These are phyloP conservation scores for Hypoxylon sp. DNA, from an alignment of 2,329 filamentous ascomycete genomes.

Conservation along the genomic window DNA sequence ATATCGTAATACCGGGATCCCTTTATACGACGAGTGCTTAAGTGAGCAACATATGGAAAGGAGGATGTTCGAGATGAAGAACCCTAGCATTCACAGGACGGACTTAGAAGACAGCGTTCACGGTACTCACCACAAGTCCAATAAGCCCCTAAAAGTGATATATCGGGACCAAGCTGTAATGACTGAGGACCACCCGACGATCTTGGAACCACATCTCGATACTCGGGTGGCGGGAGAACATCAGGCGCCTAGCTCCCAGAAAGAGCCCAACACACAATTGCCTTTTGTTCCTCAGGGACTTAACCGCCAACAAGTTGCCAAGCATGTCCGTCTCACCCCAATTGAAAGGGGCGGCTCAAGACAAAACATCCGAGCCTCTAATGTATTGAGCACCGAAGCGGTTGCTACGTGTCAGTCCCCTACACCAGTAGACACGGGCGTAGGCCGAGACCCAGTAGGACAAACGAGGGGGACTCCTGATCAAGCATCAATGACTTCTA, in stretches of 20 bases:
- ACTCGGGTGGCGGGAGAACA: not conserved
- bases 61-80: not conserved
- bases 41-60: not conserved
- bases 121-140: not conserved
- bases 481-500: constrained; percentile 43
- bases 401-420: not conserved
- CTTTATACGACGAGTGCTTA: constrained; percentile 31
- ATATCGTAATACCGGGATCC: constrained; percentile 43
- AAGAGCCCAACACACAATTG: not conserved
- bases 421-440: not conserved
- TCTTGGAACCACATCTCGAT: not conserved
- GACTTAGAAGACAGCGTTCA: not conserved
- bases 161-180: constrained; percentile 43
- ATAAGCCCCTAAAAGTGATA: constrained; percentile 7
- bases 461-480: constrained; percentile 21
- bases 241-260: not conserved
- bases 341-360: not conserved
- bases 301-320: constrained; percentile 27
- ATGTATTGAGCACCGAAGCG: not conserved
- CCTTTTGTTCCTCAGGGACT: not conserved
- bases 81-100: not conserved
- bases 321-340: constrained; percentile 12
- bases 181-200: constrained; percentile 26
- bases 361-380: constrained; percentile 7
- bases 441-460: not conserved